Percentiles rank a stretch among this genome's conserved stretches.
These are phyloP conservation scores for Komagataella kurtzmanii DNA, from an alignment of 805 yeast species.

Conservation along the genomic window DNA sequence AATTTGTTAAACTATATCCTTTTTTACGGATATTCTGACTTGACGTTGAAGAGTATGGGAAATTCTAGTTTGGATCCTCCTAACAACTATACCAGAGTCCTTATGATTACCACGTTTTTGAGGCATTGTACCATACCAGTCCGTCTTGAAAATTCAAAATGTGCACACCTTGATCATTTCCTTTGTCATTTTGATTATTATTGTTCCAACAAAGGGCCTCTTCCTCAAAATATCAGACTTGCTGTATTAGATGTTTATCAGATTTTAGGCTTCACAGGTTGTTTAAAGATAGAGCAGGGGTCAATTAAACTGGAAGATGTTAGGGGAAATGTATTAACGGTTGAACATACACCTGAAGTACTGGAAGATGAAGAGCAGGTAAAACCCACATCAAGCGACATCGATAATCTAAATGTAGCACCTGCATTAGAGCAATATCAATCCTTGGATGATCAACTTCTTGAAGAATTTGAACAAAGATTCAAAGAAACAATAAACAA, in stretches of 20 bases:
- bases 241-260: neutral
- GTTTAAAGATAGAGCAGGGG: neutral
- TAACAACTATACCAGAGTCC: constrained; percentile 60
- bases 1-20: constrained; percentile 43
- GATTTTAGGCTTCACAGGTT: neutral
- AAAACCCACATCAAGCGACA: neutral
- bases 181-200: constrained; percentile 62
- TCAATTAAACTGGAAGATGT: neutral
- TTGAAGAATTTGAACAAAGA: neutral
- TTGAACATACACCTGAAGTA: neutral
- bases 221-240: neutral
- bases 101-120: constrained; percentile 33
- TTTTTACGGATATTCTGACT: constrained; percentile 48
- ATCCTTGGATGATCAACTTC: neutral
- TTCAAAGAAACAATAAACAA: neutral
- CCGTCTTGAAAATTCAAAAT: constrained; percentile 5
- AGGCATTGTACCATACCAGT: constrained; percentile 10
- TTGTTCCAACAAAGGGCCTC: constrained; percentile 37
- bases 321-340: neutral
- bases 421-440: neutral
- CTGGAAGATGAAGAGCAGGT: neutral
- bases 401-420: neutral
- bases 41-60: neutral
- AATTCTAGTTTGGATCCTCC: constrained; percentile 34
- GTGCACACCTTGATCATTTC: constrained; percentile 22